Percentiles rank a stretch among this genome's conserved stretches.
These are phyloP conservation scores for Syncephalastrum monosporum DNA, from an alignment of 371 early-diverging fungal genomes.

Conservation along the genomic window DNA sequence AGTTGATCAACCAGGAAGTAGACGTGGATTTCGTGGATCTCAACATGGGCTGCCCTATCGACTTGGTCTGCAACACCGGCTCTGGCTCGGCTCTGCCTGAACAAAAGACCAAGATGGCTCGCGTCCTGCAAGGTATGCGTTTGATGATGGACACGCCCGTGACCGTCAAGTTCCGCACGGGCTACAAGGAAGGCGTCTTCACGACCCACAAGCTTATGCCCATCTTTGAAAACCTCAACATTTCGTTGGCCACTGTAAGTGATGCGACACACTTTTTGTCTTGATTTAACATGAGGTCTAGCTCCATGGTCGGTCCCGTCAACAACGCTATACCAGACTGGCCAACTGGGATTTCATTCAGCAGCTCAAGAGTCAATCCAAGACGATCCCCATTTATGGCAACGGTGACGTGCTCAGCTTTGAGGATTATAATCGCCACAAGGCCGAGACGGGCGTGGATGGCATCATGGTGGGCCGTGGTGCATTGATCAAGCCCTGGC, in stretches of 20 bases:
- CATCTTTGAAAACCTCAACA: constrained; percentile 54
- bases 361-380: constrained; percentile 47
- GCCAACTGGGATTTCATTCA: constrained; percentile 94
- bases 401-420: constrained; percentile 92
- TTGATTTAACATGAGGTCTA: constrained; percentile 10
- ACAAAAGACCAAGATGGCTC: constrained; percentile 63
- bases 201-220: constrained; percentile 79
- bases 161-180: constrained; percentile 92
- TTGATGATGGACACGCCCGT: constrained; percentile 74
- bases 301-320: constrained; percentile 91
- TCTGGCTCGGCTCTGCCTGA: constrained; percentile 84
- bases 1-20: constrained; percentile 65
- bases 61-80: constrained; percentile 80
- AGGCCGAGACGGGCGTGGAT: constrained; percentile 66
- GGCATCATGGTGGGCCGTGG: constrained; percentile 92
- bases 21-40: constrained; percentile 94
- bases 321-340: constrained; percentile 88
- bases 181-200: constrained; percentile 61
- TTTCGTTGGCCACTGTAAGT: constrained; percentile 47
- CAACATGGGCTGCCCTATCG: constrained; percentile 96
- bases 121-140: constrained; percentile 79
- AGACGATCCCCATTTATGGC: constrained; percentile 60
- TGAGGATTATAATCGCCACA: constrained; percentile 78
- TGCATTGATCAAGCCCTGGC: constrained; percentile 96
- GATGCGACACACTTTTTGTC: neutral